These are phyloP conservation scores for Fusarium zealandicum DNA, from an alignment of 2,329 filamentous ascomycete species.

Conservation along the genomic window DNA sequence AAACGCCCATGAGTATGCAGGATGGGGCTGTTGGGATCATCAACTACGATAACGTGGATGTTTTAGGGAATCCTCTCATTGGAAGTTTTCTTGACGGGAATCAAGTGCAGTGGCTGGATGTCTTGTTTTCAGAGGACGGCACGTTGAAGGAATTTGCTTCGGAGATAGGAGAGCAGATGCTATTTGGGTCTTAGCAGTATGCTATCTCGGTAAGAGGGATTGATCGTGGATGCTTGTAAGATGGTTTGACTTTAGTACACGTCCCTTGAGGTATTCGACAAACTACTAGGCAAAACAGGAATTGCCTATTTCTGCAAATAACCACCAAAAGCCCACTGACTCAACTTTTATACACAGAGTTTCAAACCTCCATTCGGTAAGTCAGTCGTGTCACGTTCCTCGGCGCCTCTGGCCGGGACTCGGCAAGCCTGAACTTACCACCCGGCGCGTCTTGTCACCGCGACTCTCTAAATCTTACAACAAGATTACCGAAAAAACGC, in stretches of 20 bases:
- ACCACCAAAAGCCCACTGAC: too few relatives aligned
- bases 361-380: too few relatives aligned
- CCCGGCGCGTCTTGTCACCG: too few relatives aligned
- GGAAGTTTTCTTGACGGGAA: constrained; percentile 41
- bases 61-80: constrained; percentile 39
- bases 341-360: too few relatives aligned
- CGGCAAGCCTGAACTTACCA: too few relatives aligned
- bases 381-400: too few relatives aligned
- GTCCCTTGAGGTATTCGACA: not conserved
- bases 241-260: too few relatives aligned
- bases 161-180: constrained; percentile 41
- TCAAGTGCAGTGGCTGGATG: constrained; percentile 38
- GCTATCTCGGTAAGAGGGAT: not conserved
- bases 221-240: too few relatives aligned
- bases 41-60: constrained; percentile 32
- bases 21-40: constrained; percentile 1
- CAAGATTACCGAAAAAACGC: too few relatives aligned
- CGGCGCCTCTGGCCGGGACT: too few relatives aligned
- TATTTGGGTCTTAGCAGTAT: constrained; percentile 19
- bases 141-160: constrained; percentile 38
- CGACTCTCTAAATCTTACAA: too few relatives aligned
- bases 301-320: not conserved
- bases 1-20: constrained; percentile 11
- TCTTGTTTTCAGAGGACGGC: constrained; percentile 38
- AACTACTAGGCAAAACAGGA: not conserved